These are phyloP conservation scores for Carex scoparia DNA, from an alignment of 176 grass and related monocot species.

Conservation along the genomic window DNA sequence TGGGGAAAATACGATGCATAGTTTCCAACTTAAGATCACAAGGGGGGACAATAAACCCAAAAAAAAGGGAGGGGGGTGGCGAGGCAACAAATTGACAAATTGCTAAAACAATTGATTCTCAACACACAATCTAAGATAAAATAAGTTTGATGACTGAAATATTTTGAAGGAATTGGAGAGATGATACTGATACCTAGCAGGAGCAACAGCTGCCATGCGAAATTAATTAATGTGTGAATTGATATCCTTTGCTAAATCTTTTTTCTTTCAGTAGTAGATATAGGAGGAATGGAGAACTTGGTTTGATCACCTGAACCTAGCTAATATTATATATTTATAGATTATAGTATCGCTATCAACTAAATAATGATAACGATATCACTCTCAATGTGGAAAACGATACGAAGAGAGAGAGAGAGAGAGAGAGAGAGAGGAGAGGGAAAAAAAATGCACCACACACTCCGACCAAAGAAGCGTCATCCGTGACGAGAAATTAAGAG, in stretches of 20 bases:
- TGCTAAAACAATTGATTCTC: background rate
- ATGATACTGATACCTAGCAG: constrained; percentile 22
- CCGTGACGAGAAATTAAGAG: background rate
- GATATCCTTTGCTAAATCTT: background rate
- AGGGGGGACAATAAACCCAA: background rate
- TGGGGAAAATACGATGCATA: background rate
- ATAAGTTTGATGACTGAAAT: background rate
- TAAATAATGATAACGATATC: background rate
- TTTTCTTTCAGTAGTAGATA: background rate
- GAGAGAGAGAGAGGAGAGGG: too few relatives aligned
- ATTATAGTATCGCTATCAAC: background rate
- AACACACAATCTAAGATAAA: background rate
- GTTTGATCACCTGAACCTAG: background rate
- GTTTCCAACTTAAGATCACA: background rate
- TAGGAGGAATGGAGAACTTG: background rate
- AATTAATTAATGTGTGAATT: background rate
- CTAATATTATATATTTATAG: too few relatives aligned
- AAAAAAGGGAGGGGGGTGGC: background rate
- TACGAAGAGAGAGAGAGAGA: background rate
- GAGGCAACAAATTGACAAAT: background rate
- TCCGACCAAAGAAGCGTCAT: background rate
- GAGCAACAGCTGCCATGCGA: constrained; percentile 18
- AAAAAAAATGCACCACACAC: too few relatives aligned
- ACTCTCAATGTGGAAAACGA: background rate
- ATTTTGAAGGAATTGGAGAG: background rate